phyloP scores from a whole-genome alignment of 1,284 basidiomycete species.

The Papiliotrema nemorosa region DNA sequence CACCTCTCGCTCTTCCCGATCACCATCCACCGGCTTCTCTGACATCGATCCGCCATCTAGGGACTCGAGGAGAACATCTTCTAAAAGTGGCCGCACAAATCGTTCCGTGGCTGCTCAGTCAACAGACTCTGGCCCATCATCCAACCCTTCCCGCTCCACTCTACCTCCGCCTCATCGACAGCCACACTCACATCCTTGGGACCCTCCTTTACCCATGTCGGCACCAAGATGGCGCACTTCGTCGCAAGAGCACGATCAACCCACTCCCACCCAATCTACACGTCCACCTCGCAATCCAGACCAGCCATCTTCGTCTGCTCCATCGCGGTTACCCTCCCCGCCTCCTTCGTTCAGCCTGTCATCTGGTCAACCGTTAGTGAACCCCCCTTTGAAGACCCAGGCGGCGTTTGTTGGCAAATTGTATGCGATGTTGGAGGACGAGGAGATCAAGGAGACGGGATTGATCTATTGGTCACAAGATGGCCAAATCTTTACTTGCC shows the following conservation, averaged over 20 bases:
- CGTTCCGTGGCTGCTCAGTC: too few species aligned
- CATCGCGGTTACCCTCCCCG: conserved; percentile 17
- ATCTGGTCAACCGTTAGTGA: conserved; percentile 30
- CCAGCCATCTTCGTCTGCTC: conserved; percentile 12
- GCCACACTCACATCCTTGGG: not conserved
- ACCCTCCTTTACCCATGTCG: not conserved
- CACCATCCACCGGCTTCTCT: too few species aligned
- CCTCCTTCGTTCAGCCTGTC: conserved; percentile 25
- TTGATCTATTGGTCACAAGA: conserved; percentile 47
- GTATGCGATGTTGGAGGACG: conserved; percentile 49
- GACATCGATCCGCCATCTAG: too few species aligned
- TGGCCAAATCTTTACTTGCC: conserved; percentile 49
- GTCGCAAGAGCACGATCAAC: not conserved
- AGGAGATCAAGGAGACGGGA: conserved; percentile 40
- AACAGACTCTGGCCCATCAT: too few species aligned
- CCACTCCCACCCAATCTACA: not conserved
- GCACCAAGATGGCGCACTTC: conserved; percentile 4
- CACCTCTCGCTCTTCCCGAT: too few species aligned
- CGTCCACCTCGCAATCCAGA: conserved; percentile 1
- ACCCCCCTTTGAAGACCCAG: conserved; percentile 43
- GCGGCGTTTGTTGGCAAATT: conserved; percentile 50
- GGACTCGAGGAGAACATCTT: too few species aligned
- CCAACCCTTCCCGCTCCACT: not conserved
- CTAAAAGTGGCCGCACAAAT: too few species aligned
- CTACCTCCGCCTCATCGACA: not conserved